Base-by-base conservation (phyloP, 2,329 filamentous ascomycete genomes). In the Bipolaris zeicola region DNA sequence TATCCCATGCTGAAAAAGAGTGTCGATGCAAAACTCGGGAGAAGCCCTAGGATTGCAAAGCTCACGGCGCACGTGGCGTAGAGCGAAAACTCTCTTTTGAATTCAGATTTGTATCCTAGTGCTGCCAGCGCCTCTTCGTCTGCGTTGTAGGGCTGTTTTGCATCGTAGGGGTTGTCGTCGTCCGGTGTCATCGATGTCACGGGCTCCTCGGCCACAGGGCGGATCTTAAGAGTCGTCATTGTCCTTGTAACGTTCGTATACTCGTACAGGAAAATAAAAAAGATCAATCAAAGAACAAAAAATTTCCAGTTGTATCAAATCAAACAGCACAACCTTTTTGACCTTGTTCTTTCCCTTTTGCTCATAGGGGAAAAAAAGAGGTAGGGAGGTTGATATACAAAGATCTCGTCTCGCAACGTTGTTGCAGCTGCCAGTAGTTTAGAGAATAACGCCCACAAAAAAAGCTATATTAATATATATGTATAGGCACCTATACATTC, bases 61-160 rank as follows among this genome's bases (percentile, higher is more conserved):
- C 84, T 87, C 38, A 91, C 88, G 63, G 87, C 89, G 70, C 91
- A 91, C 0, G 87, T 89, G 5, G 88, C 89, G 83, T 88, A 91
- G 13, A 90, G 78, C 2, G 83, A 87, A 71, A 92, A 91, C 66
- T 91, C 88, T 67, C 89, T 82, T 76, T 86, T 87, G 77, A 87
- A 87, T 67, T 87, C 84, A 50, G 84, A 81, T 70, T 85, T 86
- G 72, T 85, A 86, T 36, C 87, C 87, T 22, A 89, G 78, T 1
- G 86, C 83, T 2, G 84, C 85, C 5, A 89, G 78, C 1, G 82
- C 82, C 52, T 87, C 85, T 63, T 88, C 86, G 67, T 89, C 87
- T 4, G 79, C 75, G 38, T 73, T 76, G 66, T 82, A 79, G 26
- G 79, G 77, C 50, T 79, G 74, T 38, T 76, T 72, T 1, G 76